Conservation (phyloP, 2,329 filamentous ascomycete genomes). For the Exophiala bonariae region DNA sequence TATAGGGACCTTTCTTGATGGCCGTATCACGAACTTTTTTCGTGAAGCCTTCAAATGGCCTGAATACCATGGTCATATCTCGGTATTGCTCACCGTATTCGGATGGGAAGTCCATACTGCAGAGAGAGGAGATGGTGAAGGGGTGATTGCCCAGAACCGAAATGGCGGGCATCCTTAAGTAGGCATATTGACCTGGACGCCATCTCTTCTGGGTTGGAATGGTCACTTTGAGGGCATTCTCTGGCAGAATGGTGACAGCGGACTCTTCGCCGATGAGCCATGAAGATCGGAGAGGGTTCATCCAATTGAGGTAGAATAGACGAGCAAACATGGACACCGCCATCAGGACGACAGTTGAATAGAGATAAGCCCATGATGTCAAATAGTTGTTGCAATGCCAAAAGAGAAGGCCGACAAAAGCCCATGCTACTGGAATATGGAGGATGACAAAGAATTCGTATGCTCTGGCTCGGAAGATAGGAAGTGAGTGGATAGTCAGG, state of each 20-base stretch:
- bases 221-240: slow-evolving; percentile 94
- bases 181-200: slow-evolving; percentile 92
- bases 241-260: slow-evolving; percentile 82
- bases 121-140: slow-evolving; percentile 90
- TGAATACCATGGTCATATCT: slow-evolving; percentile 88
- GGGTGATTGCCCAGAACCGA: slow-evolving; percentile 90
- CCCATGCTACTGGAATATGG: slow-evolving; percentile 77
- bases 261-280: slow-evolving; percentile 91
- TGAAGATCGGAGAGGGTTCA: slow-evolving; percentile 72
- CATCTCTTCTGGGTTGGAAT: slow-evolving; percentile 91
- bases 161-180: slow-evolving; percentile 89
- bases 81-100: slow-evolving; percentile 85
- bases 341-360: slow-evolving; percentile 78
- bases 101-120: slow-evolving; percentile 89
- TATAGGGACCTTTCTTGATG: slow-evolving; percentile 81
- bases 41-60: slow-evolving; percentile 89
- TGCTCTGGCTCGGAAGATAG: slow-evolving; percentile 70
- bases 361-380: slow-evolving; percentile 86
- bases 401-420: slow-evolving; percentile 82
- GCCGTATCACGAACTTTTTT: slow-evolving; percentile 79
- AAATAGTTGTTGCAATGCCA: slow-evolving; percentile 96
- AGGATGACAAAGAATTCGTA: slow-evolving; percentile 85
- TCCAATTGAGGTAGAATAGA: slow-evolving; percentile 87
- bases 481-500: slow-evolving; percentile 82
- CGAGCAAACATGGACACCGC: slow-evolving; percentile 70